These are phyloP conservation scores for Termitomyces sp. DNA, from an alignment of 768 basidiomycete species.

Conservation along the genomic window DNA sequence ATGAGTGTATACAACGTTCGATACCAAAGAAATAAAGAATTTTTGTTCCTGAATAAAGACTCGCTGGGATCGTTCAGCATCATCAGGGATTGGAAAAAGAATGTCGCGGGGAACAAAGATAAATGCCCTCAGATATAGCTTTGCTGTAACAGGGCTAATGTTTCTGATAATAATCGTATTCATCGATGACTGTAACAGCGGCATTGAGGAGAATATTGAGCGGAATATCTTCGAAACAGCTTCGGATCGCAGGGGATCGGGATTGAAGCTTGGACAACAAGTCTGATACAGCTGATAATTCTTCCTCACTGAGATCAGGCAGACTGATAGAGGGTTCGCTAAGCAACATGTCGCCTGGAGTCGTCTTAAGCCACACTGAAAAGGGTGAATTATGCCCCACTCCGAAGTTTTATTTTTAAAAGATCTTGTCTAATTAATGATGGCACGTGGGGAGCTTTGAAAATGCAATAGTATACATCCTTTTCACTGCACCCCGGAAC, in stretches of 20 bases:
- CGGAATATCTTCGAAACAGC: neutral
- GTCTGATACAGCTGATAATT: neutral
- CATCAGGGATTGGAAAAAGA: neutral
- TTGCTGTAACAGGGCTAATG: too few species aligned
- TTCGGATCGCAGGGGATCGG: neutral
- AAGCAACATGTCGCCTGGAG: too few species aligned
- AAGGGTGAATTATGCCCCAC: too few species aligned
- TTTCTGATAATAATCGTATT: neutral
- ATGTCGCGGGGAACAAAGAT: neutral
- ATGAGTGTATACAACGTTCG: neutral
- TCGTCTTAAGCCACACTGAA: too few species aligned
- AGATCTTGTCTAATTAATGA: too few species aligned
- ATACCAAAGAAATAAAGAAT: neutral
- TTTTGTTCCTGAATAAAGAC: neutral
- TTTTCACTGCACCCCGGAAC: too few species aligned
- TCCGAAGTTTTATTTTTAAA: too few species aligned
- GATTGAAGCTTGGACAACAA: neutral
- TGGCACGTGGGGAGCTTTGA: too few species aligned
- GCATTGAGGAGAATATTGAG: neutral
- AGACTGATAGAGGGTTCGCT: too few species aligned
- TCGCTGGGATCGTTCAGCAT: neutral
- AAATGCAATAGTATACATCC: too few species aligned
- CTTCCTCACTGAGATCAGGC: too few species aligned
- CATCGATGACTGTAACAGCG: neutral
- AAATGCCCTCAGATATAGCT: too few species aligned